Evolutionary conservation across 1,284 basidiomycete species (phyloP), one percentile per base, ranked within the genome.

Genomic region (Heimioporus retisporus): DNA sequence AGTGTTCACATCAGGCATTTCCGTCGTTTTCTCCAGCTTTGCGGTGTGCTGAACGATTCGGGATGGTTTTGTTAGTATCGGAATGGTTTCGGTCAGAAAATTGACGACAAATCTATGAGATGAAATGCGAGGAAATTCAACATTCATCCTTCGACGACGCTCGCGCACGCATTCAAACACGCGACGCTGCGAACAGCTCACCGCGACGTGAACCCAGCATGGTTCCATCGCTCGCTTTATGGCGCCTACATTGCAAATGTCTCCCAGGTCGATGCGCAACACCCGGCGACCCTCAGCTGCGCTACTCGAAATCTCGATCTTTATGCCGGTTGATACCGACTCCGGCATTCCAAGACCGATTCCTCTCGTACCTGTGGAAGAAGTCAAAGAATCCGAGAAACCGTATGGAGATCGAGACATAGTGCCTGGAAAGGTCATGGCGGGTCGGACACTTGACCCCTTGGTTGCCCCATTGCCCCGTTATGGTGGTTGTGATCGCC

Each of bases 1-100:
- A 35, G 35, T 35, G 10, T 48, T 48, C 18, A 16, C 8, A 48
- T 59, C 21, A 23, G 16, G 13, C 21, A 50, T n/a, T 60, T 54
- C 23, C 23, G 19, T 42, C 19, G 7, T 25, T 23, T 48, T 48
- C 46, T 48, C 21, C 46, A 35, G 35, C 35, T 35, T 35, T 35
- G 35, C 31, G 10, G 35, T 35, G 46, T 48, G 46, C 16, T 48
- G 18, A 48, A 48, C 46, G 35, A 18, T 48, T 19, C 21, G 51
- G 25, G 7, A 8, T 13, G 46, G 46, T 25, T 43, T 14, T 3
- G 65, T 61, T 35, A 8, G 58, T 54, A 55, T 68, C 58, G 6
- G 58, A 25, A 42, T 16, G 55, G 64, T 58, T 75, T 61, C 25
- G 43, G 43, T 40, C 48, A 60, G 46, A 75, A 73, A 75, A 48